Percentiles rank a stretch among this genome's conserved stretches.
Conservation (phyloP, 805 yeast species). For the Kodamaea kakaduensis region DNA sequence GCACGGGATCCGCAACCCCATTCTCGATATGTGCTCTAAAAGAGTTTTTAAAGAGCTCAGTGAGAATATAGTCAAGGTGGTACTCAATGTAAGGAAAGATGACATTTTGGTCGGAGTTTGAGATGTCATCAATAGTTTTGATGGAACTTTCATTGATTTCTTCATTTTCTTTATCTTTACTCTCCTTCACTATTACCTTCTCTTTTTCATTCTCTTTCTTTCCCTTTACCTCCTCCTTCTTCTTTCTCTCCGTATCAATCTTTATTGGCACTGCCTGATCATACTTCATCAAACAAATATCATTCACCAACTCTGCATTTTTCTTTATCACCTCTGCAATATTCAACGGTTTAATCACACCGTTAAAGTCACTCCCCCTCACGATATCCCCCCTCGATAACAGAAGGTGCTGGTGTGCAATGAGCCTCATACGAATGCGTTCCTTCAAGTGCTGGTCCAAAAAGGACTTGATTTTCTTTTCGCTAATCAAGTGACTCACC, state of each 20-base stretch:
- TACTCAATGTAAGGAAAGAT: constrained; percentile 78
- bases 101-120: constrained; percentile 36
- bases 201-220: too few relatives aligned
- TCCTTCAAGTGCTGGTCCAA: constrained; percentile 76
- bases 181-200: too few relatives aligned
- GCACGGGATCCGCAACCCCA: constrained; percentile 31
- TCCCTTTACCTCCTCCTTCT: too few relatives aligned
- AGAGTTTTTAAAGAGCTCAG: constrained; percentile 83
- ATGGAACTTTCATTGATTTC: constrained; percentile 12
- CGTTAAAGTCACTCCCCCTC: constrained; percentile 39
- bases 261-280: constrained; percentile 64
- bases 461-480: constrained; percentile 53
- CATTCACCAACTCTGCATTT: constrained; percentile 74
- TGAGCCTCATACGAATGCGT: constrained; percentile 78
- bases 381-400: constrained; percentile 34
- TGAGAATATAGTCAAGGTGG: constrained; percentile 82
- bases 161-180: constrained; percentile 16
- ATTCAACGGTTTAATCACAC: constrained; percentile 60
- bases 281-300: constrained; percentile 76
- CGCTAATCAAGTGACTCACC: constrained; percentile 44
- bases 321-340: constrained; percentile 60
- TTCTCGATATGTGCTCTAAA: constrained; percentile 85
- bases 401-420: constrained; percentile 81
- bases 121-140: too few relatives aligned
- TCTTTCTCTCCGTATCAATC: constrained; percentile 41